Evolutionary conservation across 495 filamentous ascomycete genomes (phyloP), one percentile per base, ranked within the genome.

Genomic region (Xylaria curta): DNA sequence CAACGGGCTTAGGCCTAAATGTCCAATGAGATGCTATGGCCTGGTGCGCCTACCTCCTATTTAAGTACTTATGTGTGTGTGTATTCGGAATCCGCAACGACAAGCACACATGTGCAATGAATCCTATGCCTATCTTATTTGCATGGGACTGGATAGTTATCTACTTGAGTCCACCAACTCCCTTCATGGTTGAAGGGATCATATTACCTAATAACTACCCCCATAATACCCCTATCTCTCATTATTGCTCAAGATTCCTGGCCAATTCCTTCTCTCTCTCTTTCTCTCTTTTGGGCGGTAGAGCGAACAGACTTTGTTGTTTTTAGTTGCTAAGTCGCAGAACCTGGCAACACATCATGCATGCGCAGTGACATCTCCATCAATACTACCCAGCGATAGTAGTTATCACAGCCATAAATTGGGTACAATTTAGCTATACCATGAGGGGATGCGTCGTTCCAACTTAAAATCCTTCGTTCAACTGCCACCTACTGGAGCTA

Each of bases 31-130:
- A 15, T 33, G 61, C 38, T 9, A 19, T 28, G 60, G 21, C 40
- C 40, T 44, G 40, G 65, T 28, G 24, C 51, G 31, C 62, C 26
- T 24, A n/a, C 49, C 21, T 13, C 19, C 51, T 13, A 10, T 47
- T 17, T 47, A 47, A n/a, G 44, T 47, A 17, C 42, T 15, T 46
- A 4, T 15, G 2, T 42, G 13, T 31, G 28, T 31, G 4, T 15
- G 15, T 17, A 46, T 54, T 63, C 68, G 44, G 54, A 69, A 49
- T 51, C 59, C 68, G 68, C 46, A 15, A 40, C 28, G 19, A 54
- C 1, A 70, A 42, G 59, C 15, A 47, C 21, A 33, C 33, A 56
- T 21, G 47, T 51, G 19, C 31, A 38, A 44, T 28, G 28, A 54
- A 53, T 54, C 64, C 31, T 6, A 67, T 31, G 12, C 19, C 33